Evolutionary conservation across 352 stramenopile genomes (phyloP), one percentile per base, ranked within the genome.

Genomic region (Phytopythium ostracodes): DNA sequence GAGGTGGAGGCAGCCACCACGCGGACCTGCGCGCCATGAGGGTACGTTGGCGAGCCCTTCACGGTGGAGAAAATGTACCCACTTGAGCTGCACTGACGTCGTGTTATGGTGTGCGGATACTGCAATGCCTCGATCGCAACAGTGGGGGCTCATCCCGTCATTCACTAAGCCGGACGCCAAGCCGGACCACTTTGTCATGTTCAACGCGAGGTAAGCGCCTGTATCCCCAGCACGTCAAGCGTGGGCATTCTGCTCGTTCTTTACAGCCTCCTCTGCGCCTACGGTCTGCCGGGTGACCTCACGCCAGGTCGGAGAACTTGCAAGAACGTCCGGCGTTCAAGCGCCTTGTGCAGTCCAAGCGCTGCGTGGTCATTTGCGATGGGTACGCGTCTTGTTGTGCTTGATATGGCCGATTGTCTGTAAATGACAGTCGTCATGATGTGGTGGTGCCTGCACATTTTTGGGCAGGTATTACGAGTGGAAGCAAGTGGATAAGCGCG

Each of bases 381-480:
- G 91, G 91, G 72, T 89, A 35, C 44, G 51, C 31, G 5, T 24
- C 42, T 9, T 20, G n/a, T 25, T 10, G 22, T 14, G 7, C 20
- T 50, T 27, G n/a, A 24, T 22, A 57, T 15, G 18, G 10, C 10
- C 7, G 33, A 38, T 2, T 11, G 18, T n/a, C n/a, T 8, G 18
- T 7, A 25, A 4, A 22, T 25, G 4, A 14, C 20, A 49, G 15
- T 25, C 14, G 22, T 9, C n/a, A 15, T 7, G 42, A 24, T 49
- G 33, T 38, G 10, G 10, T 10, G 33, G 33, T 38, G 33, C 33
- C 10, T 14, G 33, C 33, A 38, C 20, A 17, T 1, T 47, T n/a
- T 66, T 38, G 31, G 24, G 11, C 27, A 88, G 79, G 10, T 97
- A 96, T 65, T 97, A 96, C 63, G 91, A 97, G 61, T 97, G 91